Evolutionary conservation across 352 stramenopile genomes (phyloP).

Genomic region (Pythium pectinolyticum): DNA sequence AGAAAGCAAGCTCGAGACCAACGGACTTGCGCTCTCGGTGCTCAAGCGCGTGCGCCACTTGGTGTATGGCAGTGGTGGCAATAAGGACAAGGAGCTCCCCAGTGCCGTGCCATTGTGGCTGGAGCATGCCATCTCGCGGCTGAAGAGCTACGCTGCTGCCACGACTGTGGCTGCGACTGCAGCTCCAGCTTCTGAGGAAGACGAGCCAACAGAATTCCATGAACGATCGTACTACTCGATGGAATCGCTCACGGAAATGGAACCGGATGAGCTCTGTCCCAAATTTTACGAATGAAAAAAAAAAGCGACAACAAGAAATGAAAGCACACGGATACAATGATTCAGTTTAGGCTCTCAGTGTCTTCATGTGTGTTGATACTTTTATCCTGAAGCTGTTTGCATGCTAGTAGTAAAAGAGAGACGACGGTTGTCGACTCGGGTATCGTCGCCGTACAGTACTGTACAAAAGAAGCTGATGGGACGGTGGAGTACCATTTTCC

Average conservation of each 20-base stretch:
- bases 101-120: slow-evolving; percentile 36
- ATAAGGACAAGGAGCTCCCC: slow-evolving; percentile 6
- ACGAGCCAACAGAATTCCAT: slow-evolving; percentile 48
- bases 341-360: too few relatives aligned
- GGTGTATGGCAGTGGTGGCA: slow-evolving; percentile 28
- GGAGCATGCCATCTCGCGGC: slow-evolving; percentile 37
- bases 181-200: background rate
- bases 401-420: too few relatives aligned
- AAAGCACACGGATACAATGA: background rate
- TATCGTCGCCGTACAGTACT: too few relatives aligned
- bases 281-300: slow-evolving; percentile 38
- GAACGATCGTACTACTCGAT: slow-evolving; percentile 64
- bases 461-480: too few relatives aligned
- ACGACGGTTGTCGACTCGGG: too few relatives aligned
- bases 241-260: slow-evolving; percentile 51
- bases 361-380: too few relatives aligned
- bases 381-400: too few relatives aligned
- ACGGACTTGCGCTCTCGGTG: slow-evolving; percentile 39
- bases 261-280: slow-evolving; percentile 53
- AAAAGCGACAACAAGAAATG: background rate
- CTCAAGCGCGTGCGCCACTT: slow-evolving; percentile 53
- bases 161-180: background rate
- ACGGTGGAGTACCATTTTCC: too few relatives aligned
- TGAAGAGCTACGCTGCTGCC: slow-evolving; percentile 31
- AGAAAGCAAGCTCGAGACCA: slow-evolving; percentile 63